Evolutionary conservation across 805 yeast species (phyloP), one percentile per base, ranked within the genome.

Genomic region (Nakazawaea ambrosiae): DNA sequence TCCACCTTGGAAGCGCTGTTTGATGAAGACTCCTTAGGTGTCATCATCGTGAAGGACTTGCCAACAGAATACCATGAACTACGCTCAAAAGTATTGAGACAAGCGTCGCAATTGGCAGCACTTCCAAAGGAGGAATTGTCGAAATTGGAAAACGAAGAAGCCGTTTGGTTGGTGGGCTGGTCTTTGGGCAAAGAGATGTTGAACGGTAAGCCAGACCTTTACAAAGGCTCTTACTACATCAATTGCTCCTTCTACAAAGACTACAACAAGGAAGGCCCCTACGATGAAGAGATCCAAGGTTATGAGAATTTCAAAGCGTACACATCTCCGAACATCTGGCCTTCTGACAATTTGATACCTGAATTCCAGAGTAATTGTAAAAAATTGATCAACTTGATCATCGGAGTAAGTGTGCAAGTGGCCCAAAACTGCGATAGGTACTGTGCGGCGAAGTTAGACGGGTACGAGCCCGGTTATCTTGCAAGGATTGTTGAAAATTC

Each of bases 121-220:
- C 55, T 70, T 3, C 62, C 71, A 1, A 37, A 36, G 7, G 49
- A 49, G 2, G 50, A 53, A 8, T 54, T 75, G 25, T 50, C 48
- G 3, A 32, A 44, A 14, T 55, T 75, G 37, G 80, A 74, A 45
- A 58, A 57, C 18, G 69, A 68, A 14, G 75, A 71, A 36, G 65
- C 75, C 0, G 57, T 53, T 44, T 76, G 75, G 70, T 54, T 73
- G 6, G 68, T 71, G 1, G 83, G 81, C 1, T 76, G 81, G 81
- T 74, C 81, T 7, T 51, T 73, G 18, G 81, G 81, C 1, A 68
- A 65, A 36, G 82, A 76, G 45, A 63, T 53, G 24, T 58, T 76
- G 25, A 61, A 61, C 1, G 52, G 55, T 25, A 43, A 55, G 28
- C 71, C 71, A 2, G 81, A 76, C 47, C 48, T 46, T 20, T 56